Evolutionary conservation across 2,329 filamentous ascomycete genomes (phyloP).

Genomic region (Pestalotiopsis sp.): DNA sequence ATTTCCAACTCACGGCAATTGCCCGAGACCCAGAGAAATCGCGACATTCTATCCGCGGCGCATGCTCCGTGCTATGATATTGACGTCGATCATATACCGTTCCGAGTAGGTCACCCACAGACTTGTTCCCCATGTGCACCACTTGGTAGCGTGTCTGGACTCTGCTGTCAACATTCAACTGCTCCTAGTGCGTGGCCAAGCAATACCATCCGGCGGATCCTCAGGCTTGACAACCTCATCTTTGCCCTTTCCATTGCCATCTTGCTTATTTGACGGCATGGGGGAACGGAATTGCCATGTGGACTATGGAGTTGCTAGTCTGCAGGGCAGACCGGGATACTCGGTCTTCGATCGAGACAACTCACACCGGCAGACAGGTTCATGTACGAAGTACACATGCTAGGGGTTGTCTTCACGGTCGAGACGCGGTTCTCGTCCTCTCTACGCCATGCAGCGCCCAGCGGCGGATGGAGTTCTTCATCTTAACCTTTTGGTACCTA

Average conservation of each 20-base stretch:
- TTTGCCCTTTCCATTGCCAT: not conserved
- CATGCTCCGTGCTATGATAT: not conserved
- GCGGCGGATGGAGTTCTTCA: not conserved
- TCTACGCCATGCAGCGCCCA: not conserved
- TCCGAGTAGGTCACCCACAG: not conserved
- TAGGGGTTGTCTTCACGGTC: not conserved
- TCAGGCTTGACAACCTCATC: not conserved
- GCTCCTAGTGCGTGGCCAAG: not conserved
- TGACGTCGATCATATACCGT: not conserved
- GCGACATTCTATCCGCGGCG: not conserved
- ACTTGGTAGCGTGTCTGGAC: not conserved
- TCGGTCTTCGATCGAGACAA: not conserved
- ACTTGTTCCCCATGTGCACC: not conserved
- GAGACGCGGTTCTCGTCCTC: not conserved
- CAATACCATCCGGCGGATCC: not conserved
- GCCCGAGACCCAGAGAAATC: not conserved
- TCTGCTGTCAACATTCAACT: not conserved
- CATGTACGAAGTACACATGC: not conserved
- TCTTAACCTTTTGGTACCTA: not conserved
- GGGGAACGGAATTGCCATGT: not conserved
- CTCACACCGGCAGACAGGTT: not conserved
- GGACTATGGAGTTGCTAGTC: not conserved
- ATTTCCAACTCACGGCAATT: conserved; percentile 1
- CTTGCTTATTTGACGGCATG: not conserved
- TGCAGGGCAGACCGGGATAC: not conserved